Conservation (phyloP, 2,329 filamentous ascomycete genomes). For the Cladophialophora exuberans region DNA sequence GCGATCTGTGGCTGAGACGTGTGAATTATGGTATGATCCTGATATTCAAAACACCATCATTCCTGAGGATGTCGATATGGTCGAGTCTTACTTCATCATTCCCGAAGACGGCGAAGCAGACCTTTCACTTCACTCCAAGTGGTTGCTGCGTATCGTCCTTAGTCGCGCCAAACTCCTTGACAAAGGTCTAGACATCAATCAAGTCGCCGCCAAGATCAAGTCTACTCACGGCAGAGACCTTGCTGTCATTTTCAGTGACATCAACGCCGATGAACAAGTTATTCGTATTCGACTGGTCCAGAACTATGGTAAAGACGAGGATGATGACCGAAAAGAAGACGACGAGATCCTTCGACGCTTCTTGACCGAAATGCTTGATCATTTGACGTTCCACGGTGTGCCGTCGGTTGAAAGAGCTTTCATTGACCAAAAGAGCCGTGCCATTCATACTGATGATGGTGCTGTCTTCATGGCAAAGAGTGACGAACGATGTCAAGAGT, state of each 20-base stretch:
- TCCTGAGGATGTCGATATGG: conserved; percentile 85
- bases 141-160: conserved; percentile 90
- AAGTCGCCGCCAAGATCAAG: conserved; percentile 88
- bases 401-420: conserved; percentile 87
- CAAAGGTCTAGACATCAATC: conserved; percentile 87
- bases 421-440: conserved; percentile 77
- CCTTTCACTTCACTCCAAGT: conserved; percentile 75
- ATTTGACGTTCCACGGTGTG: conserved; percentile 87
- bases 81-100: conserved; percentile 95
- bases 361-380: conserved; percentile 88
- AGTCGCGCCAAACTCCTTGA: conserved; percentile 94
- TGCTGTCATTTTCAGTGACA: conserved; percentile 94
- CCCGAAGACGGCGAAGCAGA: conserved; percentile 76
- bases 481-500: conserved; percentile 79
- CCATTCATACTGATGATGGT: conserved; percentile 70
- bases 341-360: conserved; percentile 92
- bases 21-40: conserved; percentile 97
- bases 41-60: conserved; percentile 85
- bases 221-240: conserved; percentile 82
- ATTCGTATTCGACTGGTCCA: conserved; percentile 86
- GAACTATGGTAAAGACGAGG: conserved; percentile 69
- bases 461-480: conserved; percentile 73
- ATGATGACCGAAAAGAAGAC: conserved; percentile 76
- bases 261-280: conserved; percentile 94
- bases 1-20: conserved; percentile 85